Percentiles rank a stretch among this genome's conserved stretches.
These are phyloP conservation scores for Eimeria necatrix DNA, from an alignment of 169 alveolate species.

Conservation along the genomic window DNA sequence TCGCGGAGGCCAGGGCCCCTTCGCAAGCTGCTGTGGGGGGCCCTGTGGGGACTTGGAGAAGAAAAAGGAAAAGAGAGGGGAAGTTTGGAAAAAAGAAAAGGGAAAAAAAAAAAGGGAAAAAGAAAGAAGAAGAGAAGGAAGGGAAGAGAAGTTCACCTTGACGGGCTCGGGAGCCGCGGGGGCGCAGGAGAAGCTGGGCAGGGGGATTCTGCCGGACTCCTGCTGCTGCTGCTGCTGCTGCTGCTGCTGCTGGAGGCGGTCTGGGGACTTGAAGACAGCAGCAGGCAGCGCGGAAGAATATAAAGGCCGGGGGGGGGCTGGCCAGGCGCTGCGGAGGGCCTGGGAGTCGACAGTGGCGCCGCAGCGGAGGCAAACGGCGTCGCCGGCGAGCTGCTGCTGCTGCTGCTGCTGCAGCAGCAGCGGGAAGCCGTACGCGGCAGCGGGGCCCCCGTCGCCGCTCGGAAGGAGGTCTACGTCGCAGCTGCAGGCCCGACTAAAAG, in stretches of 20 bases:
- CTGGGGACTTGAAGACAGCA: not conserved
- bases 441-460: not conserved
- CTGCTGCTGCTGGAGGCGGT: not conserved
- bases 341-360: conserved; percentile 16
- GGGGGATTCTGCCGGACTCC: conserved; percentile 17
- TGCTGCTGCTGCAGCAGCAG: not conserved
- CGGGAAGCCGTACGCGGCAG: not conserved
- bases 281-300: not conserved
- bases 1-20: too few relatives aligned
- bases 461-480: not conserved
- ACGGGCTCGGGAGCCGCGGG: not conserved
- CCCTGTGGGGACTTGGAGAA: not conserved
- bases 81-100: not conserved
- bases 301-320: not conserved
- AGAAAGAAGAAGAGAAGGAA: not conserved
- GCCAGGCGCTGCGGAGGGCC: not conserved
- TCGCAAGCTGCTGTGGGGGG: too few relatives aligned
- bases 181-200: conserved; percentile 10
- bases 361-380: conserved; percentile 44
- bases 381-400: not conserved
- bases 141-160: too few relatives aligned
- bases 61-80: not conserved
- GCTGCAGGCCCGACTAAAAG: conserved; percentile 32
- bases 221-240: too few relatives aligned
- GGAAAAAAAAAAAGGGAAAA: not conserved